Conservation (phyloP, 495 filamentous ascomycete species). For the Trichoderma asperelloides region DNA sequence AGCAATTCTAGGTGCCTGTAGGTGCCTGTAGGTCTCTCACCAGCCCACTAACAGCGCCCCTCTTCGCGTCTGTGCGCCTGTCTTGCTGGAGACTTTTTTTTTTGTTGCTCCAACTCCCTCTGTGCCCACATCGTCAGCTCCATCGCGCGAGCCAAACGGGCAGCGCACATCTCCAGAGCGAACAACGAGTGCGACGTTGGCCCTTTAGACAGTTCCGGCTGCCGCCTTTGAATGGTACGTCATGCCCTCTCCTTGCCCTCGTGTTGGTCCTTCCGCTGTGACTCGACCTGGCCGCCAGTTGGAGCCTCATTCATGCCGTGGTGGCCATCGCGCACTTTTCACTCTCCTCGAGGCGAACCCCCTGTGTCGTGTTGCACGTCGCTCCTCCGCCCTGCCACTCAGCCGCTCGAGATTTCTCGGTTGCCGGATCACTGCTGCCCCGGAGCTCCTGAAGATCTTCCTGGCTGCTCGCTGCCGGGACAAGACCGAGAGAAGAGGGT, state of each 20-base stretch:
- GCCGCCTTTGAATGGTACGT: conserved; percentile 9
- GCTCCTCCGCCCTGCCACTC: background rate
- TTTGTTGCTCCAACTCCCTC: conserved; percentile 7
- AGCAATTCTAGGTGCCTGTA: conserved; percentile 12
- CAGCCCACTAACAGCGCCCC: background rate
- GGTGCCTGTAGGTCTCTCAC: background rate
- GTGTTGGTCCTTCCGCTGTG: background rate
- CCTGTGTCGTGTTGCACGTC: background rate
- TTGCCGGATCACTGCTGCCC: background rate
- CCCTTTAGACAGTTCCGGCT: conserved; percentile 2
- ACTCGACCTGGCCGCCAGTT: background rate
- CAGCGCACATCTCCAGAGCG: conserved; percentile 3
- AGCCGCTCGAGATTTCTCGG: background rate
- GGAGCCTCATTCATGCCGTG: background rate
- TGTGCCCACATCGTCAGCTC: conserved; percentile 6
- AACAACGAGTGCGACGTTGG: conserved; percentile 7
- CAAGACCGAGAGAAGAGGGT: background rate
- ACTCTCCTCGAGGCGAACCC: background rate
- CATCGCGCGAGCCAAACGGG: conserved; percentile 5
- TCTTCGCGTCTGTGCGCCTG: conserved; percentile 8
- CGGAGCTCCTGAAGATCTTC: conserved; percentile 3
- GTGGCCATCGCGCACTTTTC: background rate
- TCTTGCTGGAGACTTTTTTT: conserved; percentile 5
- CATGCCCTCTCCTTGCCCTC: background rate
- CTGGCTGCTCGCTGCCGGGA: background rate